phyloP scores from a whole-genome alignment of 108 stramenopile genomes.

The Fragilaria crotonensis region DNA sequence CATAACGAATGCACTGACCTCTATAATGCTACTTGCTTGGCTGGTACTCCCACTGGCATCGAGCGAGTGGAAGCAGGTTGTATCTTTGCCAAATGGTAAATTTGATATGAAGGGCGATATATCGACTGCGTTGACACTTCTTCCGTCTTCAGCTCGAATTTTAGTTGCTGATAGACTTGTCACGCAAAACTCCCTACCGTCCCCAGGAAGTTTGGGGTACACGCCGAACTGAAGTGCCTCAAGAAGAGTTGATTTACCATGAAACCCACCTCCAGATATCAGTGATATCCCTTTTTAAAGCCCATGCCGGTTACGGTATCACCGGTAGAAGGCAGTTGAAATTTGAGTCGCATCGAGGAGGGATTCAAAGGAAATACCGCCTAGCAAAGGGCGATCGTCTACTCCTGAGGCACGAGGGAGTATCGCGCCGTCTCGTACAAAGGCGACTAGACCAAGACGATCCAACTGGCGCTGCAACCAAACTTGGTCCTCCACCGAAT shows the following conservation, averaged over 20 bases:
- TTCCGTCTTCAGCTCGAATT: slow-evolving; percentile 94
- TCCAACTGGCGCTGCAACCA: slow-evolving; percentile 65
- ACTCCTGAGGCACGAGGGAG: slow-evolving; percentile 85
- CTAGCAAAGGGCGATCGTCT: slow-evolving; percentile 79
- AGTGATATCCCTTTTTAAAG: slow-evolving; percentile 86
- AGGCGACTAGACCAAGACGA: slow-evolving; percentile 67
- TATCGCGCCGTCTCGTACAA: slow-evolving; percentile 82
- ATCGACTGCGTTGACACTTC: slow-evolving; percentile 72
- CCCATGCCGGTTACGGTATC: slow-evolving; percentile 83
- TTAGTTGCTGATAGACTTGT: slow-evolving; percentile 71
- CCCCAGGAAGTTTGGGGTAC: slow-evolving; percentile 93
- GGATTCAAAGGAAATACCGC: slow-evolving; percentile 51
- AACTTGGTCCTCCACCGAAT: slow-evolving; percentile 82
- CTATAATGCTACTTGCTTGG: slow-evolving; percentile 91
- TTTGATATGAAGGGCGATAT: slow-evolving; percentile 93
- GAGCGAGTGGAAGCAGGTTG: slow-evolving; percentile 64
- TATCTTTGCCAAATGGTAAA: slow-evolving; percentile 84
- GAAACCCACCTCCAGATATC: slow-evolving; percentile 97
- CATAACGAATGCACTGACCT: slow-evolving; percentile 42
- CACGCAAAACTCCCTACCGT: slow-evolving; percentile 91
- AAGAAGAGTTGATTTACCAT: slow-evolving; percentile 92
- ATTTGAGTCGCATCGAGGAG: slow-evolving; percentile 41
- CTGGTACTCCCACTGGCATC: slow-evolving; percentile 93
- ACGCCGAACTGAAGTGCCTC: slow-evolving; percentile 87
- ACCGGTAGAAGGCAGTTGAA: slow-evolving; percentile 48